These are phyloP conservation scores for Hemisphaericaspora subhashii DNA, from an alignment of 1,139 yeast species.

Conservation along the genomic window DNA sequence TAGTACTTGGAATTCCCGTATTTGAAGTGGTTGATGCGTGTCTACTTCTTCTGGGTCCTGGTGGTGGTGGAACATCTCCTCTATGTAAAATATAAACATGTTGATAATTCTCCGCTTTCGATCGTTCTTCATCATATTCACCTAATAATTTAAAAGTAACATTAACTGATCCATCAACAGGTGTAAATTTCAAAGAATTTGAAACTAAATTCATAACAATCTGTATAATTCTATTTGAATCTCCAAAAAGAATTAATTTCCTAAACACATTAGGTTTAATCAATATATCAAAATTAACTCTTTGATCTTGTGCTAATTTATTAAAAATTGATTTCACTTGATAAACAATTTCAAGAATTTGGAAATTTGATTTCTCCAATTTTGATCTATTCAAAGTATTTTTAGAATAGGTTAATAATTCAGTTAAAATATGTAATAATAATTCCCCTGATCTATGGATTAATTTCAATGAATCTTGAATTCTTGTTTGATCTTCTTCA, in stretches of 20 bases:
- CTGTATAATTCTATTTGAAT: slow-evolving; percentile 82
- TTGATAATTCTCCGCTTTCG: slow-evolving; percentile 30
- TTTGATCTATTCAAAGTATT: slow-evolving; percentile 87
- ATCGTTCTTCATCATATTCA: slow-evolving; percentile 57
- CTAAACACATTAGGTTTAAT: slow-evolving; percentile 62
- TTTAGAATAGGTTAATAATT: slow-evolving; percentile 83
- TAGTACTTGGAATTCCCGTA: neutral
- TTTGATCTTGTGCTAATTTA: slow-evolving; percentile 76
- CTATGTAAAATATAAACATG: slow-evolving; percentile 28
- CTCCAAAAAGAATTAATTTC: slow-evolving; percentile 73
- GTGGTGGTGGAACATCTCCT: slow-evolving; percentile 3
- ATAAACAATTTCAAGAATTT: slow-evolving; percentile 70
- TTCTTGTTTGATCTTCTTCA: slow-evolving; percentile 65
- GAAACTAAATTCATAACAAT: slow-evolving; percentile 85
- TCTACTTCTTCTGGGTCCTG: neutral
- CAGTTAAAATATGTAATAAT: slow-evolving; percentile 82
- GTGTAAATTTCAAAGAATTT: slow-evolving; percentile 86
- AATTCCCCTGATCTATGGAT: slow-evolving; percentile 88
- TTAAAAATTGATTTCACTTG: slow-evolving; percentile 88
- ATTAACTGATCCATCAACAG: slow-evolving; percentile 76
- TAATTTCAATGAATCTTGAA: slow-evolving; percentile 66
- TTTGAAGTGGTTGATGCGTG: neutral
- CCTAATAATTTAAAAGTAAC: slow-evolving; percentile 69
- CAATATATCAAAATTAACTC: slow-evolving; percentile 59
- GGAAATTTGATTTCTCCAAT: slow-evolving; percentile 77